These are phyloP conservation scores for Balakata baccata DNA, from an alignment of 345 rosid species.

Conservation along the genomic window DNA sequence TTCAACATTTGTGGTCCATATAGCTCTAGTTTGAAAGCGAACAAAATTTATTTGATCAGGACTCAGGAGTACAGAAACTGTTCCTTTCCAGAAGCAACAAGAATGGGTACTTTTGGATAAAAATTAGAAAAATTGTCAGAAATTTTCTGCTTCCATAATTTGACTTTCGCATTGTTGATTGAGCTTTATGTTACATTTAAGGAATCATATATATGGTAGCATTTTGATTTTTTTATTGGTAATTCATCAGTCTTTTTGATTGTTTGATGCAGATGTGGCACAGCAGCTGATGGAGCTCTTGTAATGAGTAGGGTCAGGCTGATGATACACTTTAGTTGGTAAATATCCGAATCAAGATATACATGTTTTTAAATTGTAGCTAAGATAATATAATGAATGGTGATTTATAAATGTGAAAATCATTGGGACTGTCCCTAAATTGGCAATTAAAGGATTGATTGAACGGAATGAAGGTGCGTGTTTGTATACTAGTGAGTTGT, in stretches of 20 bases:
- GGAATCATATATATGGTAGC: not conserved
- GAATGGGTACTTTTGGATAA: not conserved
- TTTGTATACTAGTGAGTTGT: not conserved
- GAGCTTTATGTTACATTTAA: not conserved
- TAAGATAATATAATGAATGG: not conserved
- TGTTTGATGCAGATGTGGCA: constrained; percentile 50
- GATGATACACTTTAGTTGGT: not conserved
- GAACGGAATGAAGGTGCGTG: not conserved
- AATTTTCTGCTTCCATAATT: not conserved
- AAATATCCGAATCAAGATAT: not conserved
- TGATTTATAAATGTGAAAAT: constrained; percentile 3
- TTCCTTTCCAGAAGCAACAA: too few relatives aligned
- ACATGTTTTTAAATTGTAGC: not conserved
- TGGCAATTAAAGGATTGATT: not conserved
- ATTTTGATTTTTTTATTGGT: not conserved
- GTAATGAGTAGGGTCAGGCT: constrained; percentile 11
- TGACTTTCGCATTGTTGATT: not conserved
- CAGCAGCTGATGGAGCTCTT: constrained; percentile 77
- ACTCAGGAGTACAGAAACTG: too few relatives aligned
- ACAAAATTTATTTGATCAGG: too few relatives aligned
- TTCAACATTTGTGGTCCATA: too few relatives aligned
- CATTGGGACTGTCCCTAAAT: not conserved
- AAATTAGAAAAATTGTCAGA: not conserved
- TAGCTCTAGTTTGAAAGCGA: too few relatives aligned
- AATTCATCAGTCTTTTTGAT: not conserved